Percentiles rank a stretch among this genome's conserved stretches.
Evolutionary conservation across 371 early-diverging fungal genomes (phyloP).

Genomic region (Umbelopsis sp.): DNA sequence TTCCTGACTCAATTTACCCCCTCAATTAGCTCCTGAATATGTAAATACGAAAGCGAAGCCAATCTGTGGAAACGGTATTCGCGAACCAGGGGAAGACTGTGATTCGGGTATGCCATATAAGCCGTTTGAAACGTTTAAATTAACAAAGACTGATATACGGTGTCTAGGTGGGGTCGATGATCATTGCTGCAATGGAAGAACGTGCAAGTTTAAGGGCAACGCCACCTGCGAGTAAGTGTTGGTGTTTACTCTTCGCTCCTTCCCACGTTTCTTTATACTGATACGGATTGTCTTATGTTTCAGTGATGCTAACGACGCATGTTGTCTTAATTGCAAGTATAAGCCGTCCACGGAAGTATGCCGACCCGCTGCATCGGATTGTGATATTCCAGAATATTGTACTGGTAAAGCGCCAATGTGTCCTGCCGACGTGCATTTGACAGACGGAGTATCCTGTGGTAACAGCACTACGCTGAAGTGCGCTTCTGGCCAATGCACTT

Average conservation of each 20-base stretch:
- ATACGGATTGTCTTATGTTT: not conserved
- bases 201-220: slow-evolving; percentile 78
- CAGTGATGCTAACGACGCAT: slow-evolving; percentile 83
- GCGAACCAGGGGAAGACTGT: slow-evolving; percentile 91
- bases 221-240: slow-evolving; percentile 76
- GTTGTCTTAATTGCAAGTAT: slow-evolving; percentile 80
- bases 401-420: slow-evolving; percentile 75
- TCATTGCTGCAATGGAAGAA: slow-evolving; percentile 79
- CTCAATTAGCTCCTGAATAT: slow-evolving; percentile 59
- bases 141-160: not conserved
- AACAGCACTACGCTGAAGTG: slow-evolving; percentile 55
- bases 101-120: slow-evolving; percentile 60
- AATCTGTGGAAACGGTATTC: slow-evolving; percentile 95
- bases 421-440: slow-evolving; percentile 68
- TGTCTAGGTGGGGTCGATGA: slow-evolving; percentile 68
- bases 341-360: slow-evolving; percentile 68
- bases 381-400: slow-evolving; percentile 86
- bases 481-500: slow-evolving; percentile 90
- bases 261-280: not conserved
- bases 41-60: slow-evolving; percentile 47
- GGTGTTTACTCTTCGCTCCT: no score
- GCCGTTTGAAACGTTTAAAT: not conserved
- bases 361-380: slow-evolving; percentile 73
- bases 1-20: slow-evolving; percentile 8
- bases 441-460: slow-evolving; percentile 74